Evolutionary conservation across 768 basidiomycete species (phyloP), one percentile per base, ranked within the genome.

Genomic region (Arthromyces matolae): DNA sequence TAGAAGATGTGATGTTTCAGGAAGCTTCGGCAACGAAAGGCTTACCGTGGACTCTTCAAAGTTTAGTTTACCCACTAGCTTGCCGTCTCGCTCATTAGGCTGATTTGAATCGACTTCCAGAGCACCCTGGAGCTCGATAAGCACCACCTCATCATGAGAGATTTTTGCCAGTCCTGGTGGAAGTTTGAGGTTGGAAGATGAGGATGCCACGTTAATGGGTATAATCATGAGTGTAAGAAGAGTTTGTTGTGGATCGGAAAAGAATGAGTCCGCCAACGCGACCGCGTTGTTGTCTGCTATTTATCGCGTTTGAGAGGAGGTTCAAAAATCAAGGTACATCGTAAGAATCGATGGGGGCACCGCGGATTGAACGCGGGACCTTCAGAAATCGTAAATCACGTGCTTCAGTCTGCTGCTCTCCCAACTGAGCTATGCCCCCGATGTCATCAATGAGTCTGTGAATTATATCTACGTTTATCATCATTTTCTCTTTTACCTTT

Each of bases 41-140:
- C 79, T 59, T 57, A 86, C 85, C 57, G 72, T 73, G 22, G 60
- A 64, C 6, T 78, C 77, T 42, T 86, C 84, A 6, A 91, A 69
- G 35, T 70, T 77, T 9, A 96, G 65, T 52, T 72, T 83, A n/a
- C 93, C 93, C 4, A 95, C 80, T n/a, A 88, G 60, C 52, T 84
- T 79, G 4, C 84, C 86, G 22, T 83, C 75, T 29, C 76, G 78
- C 54, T 83, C 77, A 8, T 74, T 64, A 36, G 66, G 66, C 27
- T 73, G 64, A 8, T 61, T 63, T 35, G 67, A 79, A 46, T 89
- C 86, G 25, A 86, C 82, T 36, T 86, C 82, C 29, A 96, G 75
- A 41, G 75, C 71, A 42, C 93, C 93, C 64, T 97, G 94, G 4
- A 96, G 72, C 59, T 97, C 93, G 44, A 97, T 78, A 4, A 97